phyloP scores from a whole-genome alignment of 2,329 filamentous ascomycete species.

The Exophiala aquamarina region DNA sequence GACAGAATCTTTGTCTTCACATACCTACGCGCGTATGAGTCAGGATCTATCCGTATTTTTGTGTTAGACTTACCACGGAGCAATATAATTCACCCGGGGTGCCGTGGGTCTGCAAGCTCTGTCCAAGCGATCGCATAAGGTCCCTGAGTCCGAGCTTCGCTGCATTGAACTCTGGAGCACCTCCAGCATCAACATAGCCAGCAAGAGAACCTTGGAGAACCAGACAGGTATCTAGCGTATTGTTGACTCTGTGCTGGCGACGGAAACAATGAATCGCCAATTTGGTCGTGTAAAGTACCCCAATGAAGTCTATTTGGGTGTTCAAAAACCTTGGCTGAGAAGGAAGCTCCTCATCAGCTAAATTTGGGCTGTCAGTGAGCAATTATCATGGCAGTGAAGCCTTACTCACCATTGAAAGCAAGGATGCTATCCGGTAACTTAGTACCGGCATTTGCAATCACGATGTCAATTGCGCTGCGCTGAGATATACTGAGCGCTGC shows the following conservation, averaged over 20 bases:
- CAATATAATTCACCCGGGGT: conserved; percentile 37
- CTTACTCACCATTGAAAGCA: conserved; percentile 39
- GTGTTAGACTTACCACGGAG: conserved; percentile 38
- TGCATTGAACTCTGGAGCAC: conserved; percentile 33
- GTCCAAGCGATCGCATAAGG: conserved; percentile 36
- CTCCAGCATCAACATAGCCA: conserved; percentile 33
- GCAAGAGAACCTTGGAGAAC: conserved; percentile 35
- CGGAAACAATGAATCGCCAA: conserved; percentile 33
- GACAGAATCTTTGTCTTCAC: no score
- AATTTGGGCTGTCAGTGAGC: no score
- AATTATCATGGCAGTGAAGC: not conserved
- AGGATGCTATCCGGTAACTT: no score
- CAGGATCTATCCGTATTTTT: no score
- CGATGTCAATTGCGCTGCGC: conserved; percentile 43
- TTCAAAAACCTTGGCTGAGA: conserved; percentile 11
- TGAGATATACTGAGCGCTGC: conserved; percentile 38
- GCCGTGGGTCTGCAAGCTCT: conserved; percentile 31
- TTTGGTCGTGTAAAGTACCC: conserved; percentile 6
- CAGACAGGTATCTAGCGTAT: conserved; percentile 28
- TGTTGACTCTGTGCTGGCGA: conserved; percentile 21
- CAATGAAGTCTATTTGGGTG: conserved; percentile 30
- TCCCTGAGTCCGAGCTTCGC: conserved; percentile 38
- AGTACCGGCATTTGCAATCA: conserved; percentile 51
- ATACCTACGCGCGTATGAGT: no score
- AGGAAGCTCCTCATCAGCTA: no score